phyloP scores from a whole-genome alignment of 2,329 filamentous ascomycete species.

The Epichloe gansuensis region DNA sequence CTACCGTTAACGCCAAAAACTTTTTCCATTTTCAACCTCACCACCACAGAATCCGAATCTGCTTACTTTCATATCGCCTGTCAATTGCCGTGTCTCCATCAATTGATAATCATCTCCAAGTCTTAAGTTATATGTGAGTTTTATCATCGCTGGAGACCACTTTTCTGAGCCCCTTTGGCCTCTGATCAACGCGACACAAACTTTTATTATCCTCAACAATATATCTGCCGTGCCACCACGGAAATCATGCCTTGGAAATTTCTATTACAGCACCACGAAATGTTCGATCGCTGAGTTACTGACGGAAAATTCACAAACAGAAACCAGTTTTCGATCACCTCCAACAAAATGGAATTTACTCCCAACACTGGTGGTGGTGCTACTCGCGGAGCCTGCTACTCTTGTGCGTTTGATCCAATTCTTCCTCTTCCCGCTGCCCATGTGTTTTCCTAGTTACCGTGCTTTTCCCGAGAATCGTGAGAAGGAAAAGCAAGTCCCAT shows the following conservation, averaged over 20 bases:
- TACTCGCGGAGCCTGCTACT: slow-evolving; percentile 37
- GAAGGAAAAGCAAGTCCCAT: background rate
- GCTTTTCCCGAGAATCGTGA: background rate
- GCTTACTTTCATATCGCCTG: slow-evolving; percentile 4
- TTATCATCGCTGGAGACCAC: background rate
- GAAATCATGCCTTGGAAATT: background rate
- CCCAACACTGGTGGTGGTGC: slow-evolving; percentile 6
- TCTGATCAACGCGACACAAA: background rate
- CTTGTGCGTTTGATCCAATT: slow-evolving; percentile 28
- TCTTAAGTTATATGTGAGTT: background rate
- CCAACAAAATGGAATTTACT: slow-evolving; percentile 25
- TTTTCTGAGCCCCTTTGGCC: background rate
- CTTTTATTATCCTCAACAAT: background rate
- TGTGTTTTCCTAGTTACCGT: background rate
- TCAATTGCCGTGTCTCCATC: slow-evolving; percentile 1
- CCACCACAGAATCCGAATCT: slow-evolving; percentile 1
- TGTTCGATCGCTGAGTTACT: background rate
- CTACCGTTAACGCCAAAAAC: slow-evolving; percentile 13
- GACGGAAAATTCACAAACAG: background rate
- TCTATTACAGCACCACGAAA: background rate
- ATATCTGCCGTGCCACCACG: background rate
- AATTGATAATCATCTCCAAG: background rate
- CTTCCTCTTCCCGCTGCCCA: background rate
- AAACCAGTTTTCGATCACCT: background rate
- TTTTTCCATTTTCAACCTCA: slow-evolving; percentile 13